These are phyloP conservation scores for Aspergillus biplanus DNA, from an alignment of 495 filamentous ascomycete genomes.

Conservation along the genomic window DNA sequence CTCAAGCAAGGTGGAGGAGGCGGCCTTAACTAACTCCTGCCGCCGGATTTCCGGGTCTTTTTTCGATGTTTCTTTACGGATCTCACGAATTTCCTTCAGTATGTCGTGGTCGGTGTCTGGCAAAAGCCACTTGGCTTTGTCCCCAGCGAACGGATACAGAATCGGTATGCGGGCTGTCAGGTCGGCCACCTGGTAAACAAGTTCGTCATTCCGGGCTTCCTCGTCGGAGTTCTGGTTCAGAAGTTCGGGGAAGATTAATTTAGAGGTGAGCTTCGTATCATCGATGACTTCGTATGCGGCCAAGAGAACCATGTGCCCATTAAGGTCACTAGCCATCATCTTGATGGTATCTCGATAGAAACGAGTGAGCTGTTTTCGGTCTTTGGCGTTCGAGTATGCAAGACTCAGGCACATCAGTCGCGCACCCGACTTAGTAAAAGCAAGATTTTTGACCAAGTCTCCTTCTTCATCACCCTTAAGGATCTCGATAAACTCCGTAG, in stretches of 20 bases:
- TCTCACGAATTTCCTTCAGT: constrained; percentile 72
- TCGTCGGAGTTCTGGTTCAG: constrained; percentile 65
- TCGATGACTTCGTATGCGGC: constrained; percentile 89
- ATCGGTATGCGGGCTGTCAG: constrained; percentile 75
- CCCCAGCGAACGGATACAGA: constrained; percentile 80
- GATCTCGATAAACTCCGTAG: constrained; percentile 84
- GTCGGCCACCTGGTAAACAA: constrained; percentile 66
- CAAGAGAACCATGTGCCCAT: constrained; percentile 81
- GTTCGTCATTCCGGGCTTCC: constrained; percentile 60
- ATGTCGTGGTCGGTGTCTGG: constrained; percentile 63
- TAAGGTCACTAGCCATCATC: constrained; percentile 73
- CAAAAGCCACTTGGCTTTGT: constrained; percentile 70
- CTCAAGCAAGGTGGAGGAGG: constrained; percentile 62
- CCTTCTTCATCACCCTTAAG: constrained; percentile 88
- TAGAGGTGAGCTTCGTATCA: constrained; percentile 86
- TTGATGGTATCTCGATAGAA: constrained; percentile 85
- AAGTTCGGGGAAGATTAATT: constrained; percentile 82
- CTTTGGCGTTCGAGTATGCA: constrained; percentile 85
- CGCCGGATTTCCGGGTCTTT: constrained; percentile 79
- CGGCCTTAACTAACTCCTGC: constrained; percentile 69
- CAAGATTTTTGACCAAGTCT: constrained; percentile 89
- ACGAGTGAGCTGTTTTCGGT: constrained; percentile 84
- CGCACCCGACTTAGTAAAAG: constrained; percentile 89
- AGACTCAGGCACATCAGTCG: constrained; percentile 78
- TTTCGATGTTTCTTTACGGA: constrained; percentile 81